Conservation (phyloP, 352 stramenopile species). For the Phytophthora pseudosyringae region DNA sequence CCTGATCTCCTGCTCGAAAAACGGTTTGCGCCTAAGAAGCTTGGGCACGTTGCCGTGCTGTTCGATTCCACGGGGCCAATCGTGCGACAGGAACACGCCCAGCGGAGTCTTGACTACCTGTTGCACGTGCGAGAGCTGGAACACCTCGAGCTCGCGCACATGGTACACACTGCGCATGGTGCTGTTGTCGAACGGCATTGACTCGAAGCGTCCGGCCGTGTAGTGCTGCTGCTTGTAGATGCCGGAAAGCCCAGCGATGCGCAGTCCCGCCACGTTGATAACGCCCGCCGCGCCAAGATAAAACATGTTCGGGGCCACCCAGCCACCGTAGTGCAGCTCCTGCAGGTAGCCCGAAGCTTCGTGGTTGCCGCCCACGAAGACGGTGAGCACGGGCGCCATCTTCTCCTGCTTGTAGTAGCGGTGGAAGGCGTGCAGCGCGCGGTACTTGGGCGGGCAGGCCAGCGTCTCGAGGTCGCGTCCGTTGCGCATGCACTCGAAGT, state of each 20-base stretch:
- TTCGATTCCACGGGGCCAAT: slow-evolving; percentile 98
- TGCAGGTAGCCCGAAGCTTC: slow-evolving; percentile 97
- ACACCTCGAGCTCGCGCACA: slow-evolving; percentile 93
- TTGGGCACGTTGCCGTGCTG: slow-evolving; percentile 92
- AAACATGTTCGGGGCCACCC: slow-evolving; percentile 99
- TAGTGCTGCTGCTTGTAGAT: slow-evolving; percentile 98
- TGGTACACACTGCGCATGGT: slow-evolving; percentile 97
- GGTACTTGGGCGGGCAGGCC: slow-evolving; percentile 97
- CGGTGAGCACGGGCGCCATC: slow-evolving; percentile 93
- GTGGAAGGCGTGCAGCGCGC: slow-evolving; percentile 92
- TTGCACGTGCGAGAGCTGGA: slow-evolving; percentile 89
- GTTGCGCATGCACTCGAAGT: slow-evolving; percentile 99
- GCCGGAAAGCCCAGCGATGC: slow-evolving; percentile 97
- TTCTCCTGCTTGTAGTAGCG: slow-evolving; percentile 96
- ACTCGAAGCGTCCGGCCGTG: slow-evolving; percentile 90
- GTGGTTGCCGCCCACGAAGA: slow-evolving; percentile 99
- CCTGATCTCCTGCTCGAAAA: slow-evolving; percentile 95
- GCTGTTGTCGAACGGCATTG: slow-evolving; percentile 65
- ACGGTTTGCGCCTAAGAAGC: slow-evolving; percentile 95
- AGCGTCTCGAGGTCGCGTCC: slow-evolving; percentile 94
- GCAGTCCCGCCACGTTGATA: slow-evolving; percentile 91
- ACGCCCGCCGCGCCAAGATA: slow-evolving; percentile 96
- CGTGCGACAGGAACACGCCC: slow-evolving; percentile 96
- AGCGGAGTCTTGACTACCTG: slow-evolving; percentile 59
- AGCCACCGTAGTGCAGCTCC: slow-evolving; percentile 98